Conservation (phyloP, 2,329 filamentous ascomycete genomes). For the Xylaria sp. region DNA sequence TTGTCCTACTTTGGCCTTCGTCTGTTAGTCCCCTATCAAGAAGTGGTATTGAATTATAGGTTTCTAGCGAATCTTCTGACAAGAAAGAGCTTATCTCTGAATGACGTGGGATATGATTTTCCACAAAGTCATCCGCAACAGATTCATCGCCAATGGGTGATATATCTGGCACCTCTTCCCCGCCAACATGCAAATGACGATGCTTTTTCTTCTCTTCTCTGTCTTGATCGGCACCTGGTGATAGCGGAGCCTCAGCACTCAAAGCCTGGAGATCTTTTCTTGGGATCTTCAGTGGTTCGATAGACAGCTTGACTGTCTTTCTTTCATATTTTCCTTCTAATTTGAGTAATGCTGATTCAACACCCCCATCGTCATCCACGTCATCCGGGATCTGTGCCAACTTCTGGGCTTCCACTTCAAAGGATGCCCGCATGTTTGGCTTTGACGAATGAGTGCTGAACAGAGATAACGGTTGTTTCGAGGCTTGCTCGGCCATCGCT, state of each 20-base stretch:
- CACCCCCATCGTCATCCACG: constrained; percentile 76
- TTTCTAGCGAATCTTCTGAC: constrained; percentile 70
- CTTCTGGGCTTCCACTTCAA: constrained; percentile 86
- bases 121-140: constrained; percentile 25
- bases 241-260: constrained; percentile 23
- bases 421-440: constrained; percentile 72
- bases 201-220: constrained; percentile 52
- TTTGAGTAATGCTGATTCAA: constrained; percentile 91
- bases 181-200: constrained; percentile 52
- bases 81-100: constrained; percentile 55
- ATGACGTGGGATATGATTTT: constrained; percentile 35
- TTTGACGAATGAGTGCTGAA: constrained; percentile 68
- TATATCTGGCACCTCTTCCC: constrained; percentile 46
- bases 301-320: constrained; percentile 50
- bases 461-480: constrained; percentile 56
- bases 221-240: constrained; percentile 36
- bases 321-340: constrained; percentile 84
- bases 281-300: constrained; percentile 43
- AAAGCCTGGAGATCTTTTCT: constrained; percentile 31
- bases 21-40: constrained; percentile 70
- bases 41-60: constrained; percentile 78
- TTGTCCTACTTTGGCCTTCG: constrained; percentile 51
- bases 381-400: constrained; percentile 90
- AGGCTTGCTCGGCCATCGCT: constrained; percentile 58
- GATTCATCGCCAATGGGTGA: constrained; percentile 37